These are phyloP conservation scores for Pyricularia pennisetigena DNA, from an alignment of 2,329 filamentous ascomycete species.

Conservation along the genomic window DNA sequence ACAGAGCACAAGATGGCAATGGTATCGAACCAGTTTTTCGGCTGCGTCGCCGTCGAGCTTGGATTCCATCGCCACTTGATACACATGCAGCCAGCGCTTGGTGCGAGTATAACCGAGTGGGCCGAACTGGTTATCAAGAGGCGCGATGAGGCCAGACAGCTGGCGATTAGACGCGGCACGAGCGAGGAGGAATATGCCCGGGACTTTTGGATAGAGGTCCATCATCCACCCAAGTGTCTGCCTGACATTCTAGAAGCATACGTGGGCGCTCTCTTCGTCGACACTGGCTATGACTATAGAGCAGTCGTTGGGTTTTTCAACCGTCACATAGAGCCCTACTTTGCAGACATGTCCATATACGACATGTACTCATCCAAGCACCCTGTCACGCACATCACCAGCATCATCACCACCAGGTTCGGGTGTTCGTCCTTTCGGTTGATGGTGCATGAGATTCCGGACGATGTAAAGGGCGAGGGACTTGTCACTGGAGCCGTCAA, in stretches of 20 bases:
- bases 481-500: conserved; percentile 20
- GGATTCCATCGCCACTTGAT: conserved; percentile 68
- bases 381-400: conserved; percentile 64
- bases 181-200: conserved; percentile 30
- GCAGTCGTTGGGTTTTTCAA: conserved; percentile 70
- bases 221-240: conserved; percentile 61
- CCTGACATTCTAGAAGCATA: conserved; percentile 86
- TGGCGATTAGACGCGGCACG: conserved; percentile 22
- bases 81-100: conserved; percentile 33
- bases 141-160: conserved; percentile 21
- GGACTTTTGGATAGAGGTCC: conserved; percentile 60
- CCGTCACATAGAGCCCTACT: conserved; percentile 65
- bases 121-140: conserved; percentile 44
- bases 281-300: conserved; percentile 68
- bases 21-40: conserved; percentile 92
- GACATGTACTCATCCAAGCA: conserved; percentile 82
- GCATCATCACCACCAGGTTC: conserved; percentile 53
- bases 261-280: conserved; percentile 84
- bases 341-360: conserved; percentile 74
- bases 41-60: conserved; percentile 68
- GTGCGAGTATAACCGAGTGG: conserved; percentile 40
- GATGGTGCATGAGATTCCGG: conserved; percentile 36
- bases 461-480: conserved; percentile 22
- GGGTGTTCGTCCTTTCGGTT: conserved; percentile 53
- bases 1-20: conserved; percentile 99